A percentile compares a stretch with the other conserved stretches of the same genome.
Conservation (phyloP, 805 yeast species). For the Candida loeiensis region DNA sequence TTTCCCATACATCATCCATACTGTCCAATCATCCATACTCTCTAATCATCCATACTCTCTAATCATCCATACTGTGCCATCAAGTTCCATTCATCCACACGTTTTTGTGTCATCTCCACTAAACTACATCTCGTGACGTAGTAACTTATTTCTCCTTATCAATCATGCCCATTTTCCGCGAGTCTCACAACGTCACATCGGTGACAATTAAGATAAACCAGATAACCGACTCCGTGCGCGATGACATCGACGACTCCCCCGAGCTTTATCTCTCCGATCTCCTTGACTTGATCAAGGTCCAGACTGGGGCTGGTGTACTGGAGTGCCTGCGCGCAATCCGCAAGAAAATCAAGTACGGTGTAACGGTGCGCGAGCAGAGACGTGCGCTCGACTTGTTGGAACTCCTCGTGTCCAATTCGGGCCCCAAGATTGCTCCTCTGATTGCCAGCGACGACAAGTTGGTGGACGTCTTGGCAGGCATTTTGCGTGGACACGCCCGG, state of each 20-base stretch:
- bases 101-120: not conserved
- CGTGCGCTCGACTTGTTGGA: conserved; percentile 53
- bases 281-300: conserved; percentile 47
- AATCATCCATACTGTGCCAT: too few species aligned
- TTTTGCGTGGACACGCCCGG: conserved; percentile 38
- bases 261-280: conserved; percentile 55
- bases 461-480: conserved; percentile 56
- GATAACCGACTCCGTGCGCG: conserved; percentile 42
- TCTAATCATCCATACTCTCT: too few species aligned
- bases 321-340: conserved; percentile 93
- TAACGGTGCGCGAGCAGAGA: conserved; percentile 50
- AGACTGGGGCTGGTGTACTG: conserved; percentile 34
- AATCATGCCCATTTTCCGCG: conserved; percentile 42
- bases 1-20: too few species aligned
- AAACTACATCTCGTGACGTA: not conserved
- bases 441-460: conserved; percentile 69
- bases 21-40: too few species aligned
- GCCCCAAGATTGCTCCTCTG: conserved; percentile 33
- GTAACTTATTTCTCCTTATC: not conserved
- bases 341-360: conserved; percentile 86
- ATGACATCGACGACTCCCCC: conserved; percentile 34
- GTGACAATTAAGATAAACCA: conserved; percentile 63
- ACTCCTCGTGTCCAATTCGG: conserved; percentile 41
- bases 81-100: not conserved
- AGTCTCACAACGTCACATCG: conserved; percentile 48